These are phyloP conservation scores for Teunomyces stri DNA, from an alignment of 805 yeast species.

Conservation along the genomic window DNA sequence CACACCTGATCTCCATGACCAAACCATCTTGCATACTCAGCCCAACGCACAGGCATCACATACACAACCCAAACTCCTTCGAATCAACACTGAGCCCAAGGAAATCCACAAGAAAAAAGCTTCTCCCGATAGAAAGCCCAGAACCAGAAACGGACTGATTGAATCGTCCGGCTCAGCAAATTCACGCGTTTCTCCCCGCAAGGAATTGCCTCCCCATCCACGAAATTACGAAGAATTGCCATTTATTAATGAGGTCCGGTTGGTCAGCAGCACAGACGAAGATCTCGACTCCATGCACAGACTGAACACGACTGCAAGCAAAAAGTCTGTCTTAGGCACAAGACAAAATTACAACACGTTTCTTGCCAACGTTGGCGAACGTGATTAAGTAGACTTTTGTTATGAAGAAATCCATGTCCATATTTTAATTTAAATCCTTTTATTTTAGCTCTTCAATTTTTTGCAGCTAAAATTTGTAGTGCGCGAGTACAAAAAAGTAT, in stretches of 20 bases:
- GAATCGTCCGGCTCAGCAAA: conserved; percentile 2
- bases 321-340: conserved; percentile 38
- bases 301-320: conserved; percentile 30
- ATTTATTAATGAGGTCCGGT: conserved; percentile 33
- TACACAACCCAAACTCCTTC: conserved; percentile 14
- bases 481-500: not conserved
- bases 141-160: conserved; percentile 5
- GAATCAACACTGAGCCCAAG: conserved; percentile 15
- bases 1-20: conserved; percentile 15
- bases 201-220: conserved; percentile 20
- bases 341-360: conserved; percentile 38
- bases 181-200: conserved; percentile 6
- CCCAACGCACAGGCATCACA: not conserved
- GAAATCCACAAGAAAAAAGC: not conserved
- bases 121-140: conserved; percentile 2
- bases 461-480: conserved; percentile 1
- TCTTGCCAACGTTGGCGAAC: conserved; percentile 26
- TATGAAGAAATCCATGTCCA: not conserved
- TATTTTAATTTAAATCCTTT: not conserved
- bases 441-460: not conserved
- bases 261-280: conserved; percentile 13
- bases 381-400: conserved; percentile 1
- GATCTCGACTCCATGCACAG: conserved; percentile 16
- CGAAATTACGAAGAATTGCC: conserved; percentile 31
- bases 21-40: not conserved